phyloP scores from a whole-genome alignment of 2,329 filamentous ascomycete genomes.

The Beauveria pseudobassiana region DNA sequence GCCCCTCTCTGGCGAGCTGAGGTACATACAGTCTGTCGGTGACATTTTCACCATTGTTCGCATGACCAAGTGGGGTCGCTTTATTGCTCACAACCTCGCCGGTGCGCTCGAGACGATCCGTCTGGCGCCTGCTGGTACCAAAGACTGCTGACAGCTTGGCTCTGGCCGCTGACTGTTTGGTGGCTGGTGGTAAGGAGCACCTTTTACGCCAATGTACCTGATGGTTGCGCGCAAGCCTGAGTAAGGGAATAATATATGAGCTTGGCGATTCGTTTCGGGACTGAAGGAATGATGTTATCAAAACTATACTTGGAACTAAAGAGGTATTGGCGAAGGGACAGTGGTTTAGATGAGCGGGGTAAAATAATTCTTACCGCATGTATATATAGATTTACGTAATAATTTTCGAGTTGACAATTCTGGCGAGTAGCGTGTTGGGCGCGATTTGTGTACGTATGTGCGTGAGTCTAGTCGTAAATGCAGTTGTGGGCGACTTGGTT shows the following conservation, averaged over 20 bases:
- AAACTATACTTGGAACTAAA: not conserved
- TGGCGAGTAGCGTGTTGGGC: not conserved
- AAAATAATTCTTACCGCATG: slow-evolving; percentile 8
- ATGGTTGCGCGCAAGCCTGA: slow-evolving; percentile 82
- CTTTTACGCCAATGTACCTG: slow-evolving; percentile 91
- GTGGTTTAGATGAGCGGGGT: not conserved
- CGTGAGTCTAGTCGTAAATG: too few species aligned
- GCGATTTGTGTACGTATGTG: not conserved
- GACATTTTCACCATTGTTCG: slow-evolving; percentile 72
- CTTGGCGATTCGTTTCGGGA: not conserved
- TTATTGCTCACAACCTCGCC: slow-evolving; percentile 63
- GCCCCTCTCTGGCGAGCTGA: slow-evolving; percentile 71
- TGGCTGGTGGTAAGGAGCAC: slow-evolving; percentile 73
- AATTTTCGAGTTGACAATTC: not conserved
- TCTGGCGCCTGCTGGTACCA: slow-evolving; percentile 68
- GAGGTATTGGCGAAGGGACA: not conserved
- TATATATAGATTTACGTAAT: slow-evolving; percentile 12
- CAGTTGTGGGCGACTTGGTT: not conserved
- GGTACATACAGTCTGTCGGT: slow-evolving; percentile 64
- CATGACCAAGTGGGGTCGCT: slow-evolving; percentile 75
- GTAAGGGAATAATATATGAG: not conserved
- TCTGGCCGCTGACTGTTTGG: slow-evolving; percentile 68
- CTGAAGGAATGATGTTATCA: not conserved
- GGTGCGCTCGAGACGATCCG: slow-evolving; percentile 62
- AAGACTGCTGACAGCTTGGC: slow-evolving; percentile 81